Conservation (phyloP, 2,329 filamentous ascomycete species). For the Ophiostoma piceae region DNA sequence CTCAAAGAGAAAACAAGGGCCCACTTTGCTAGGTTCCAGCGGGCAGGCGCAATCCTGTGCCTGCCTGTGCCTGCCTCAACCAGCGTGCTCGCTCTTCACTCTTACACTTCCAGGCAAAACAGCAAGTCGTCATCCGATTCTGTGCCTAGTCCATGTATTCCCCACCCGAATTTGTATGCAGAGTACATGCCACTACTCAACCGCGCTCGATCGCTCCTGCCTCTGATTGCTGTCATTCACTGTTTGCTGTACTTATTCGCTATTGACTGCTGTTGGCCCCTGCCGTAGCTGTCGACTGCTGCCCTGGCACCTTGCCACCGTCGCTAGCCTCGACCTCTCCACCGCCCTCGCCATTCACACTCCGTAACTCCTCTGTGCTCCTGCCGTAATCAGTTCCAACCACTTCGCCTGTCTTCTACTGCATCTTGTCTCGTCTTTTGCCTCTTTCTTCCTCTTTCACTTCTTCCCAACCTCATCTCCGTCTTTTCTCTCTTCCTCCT, state of each 20-base stretch:
- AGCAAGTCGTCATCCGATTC: constrained; percentile 33
- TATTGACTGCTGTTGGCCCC: not conserved
- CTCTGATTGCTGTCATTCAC: not conserved
- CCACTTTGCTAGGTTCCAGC: constrained; percentile 21
- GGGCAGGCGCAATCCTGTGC: constrained; percentile 18
- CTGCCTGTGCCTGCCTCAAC: constrained; percentile 17
- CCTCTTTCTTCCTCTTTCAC: constrained; percentile 14
- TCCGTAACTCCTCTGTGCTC: not conserved
- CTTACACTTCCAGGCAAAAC: constrained; percentile 16
- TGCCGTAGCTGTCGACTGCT: not conserved
- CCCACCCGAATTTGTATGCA: constrained; percentile 9
- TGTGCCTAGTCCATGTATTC: constrained; percentile 30
- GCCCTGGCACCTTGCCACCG: constrained; percentile 6
- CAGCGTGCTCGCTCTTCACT: constrained; percentile 14
- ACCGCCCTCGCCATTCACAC: constrained; percentile 3
- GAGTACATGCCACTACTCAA: constrained; percentile 19
- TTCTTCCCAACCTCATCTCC: constrained; percentile 13
- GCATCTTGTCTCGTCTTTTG: constrained; percentile 17
- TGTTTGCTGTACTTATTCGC: not conserved
- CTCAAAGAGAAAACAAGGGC: constrained; percentile 3
- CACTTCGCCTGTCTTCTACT: constrained; percentile 22
- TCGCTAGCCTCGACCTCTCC: constrained; percentile 12
- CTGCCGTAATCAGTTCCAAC: constrained; percentile 21
- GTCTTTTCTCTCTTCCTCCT: not conserved
- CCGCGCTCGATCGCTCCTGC: constrained; percentile 11